Base-by-base conservation (phyloP, 1,139 yeast species). In the Pichia sorboxylosa region DNA sequence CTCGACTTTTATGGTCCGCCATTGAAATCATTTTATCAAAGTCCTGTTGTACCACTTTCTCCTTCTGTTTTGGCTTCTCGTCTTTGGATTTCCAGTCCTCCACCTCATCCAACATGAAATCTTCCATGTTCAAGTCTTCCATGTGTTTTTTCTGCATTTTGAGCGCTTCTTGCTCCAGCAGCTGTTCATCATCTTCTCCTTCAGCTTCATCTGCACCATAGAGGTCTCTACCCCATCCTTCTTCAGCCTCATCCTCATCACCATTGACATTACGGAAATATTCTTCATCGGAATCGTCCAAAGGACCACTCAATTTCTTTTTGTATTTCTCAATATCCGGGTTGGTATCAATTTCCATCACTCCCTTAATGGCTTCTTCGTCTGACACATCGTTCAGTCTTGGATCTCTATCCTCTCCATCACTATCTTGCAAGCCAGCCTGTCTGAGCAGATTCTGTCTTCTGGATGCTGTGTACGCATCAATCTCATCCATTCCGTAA, bases 101-200 rank as follows among this genome's bases (percentile, higher is more conserved):
- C 50, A 78, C 70, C 35, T 81, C 94, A 34, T 82, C 94, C 45
- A 84, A 93, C 43, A 80, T 64, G 50, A 73, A 87, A 55, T 85
- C 97, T 30, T 72, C 84, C 68, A 81, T 75, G 29, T 73, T 75
- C 46, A 90, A 64, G 33, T 82, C 94, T 43, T 74, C 73, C 40
- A 87, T 59, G 50, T 87, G 94, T 53, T 77, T 74, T 60, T 79
- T 81, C 57, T 87, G 97, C 43, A 84, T 76, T 51, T 85, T 73
- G 36, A 83, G 51, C 1, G 97, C 97, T 58, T 90, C 97, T 45
- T 76, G 76, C 36, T 92, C 90, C 60, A 85, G 79, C 40, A 72
- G 75, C 40, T 72, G 75, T 6, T 83, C 82, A 29, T 75, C 80
- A 39, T 79, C 94, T 37, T 68, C 73, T 27, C 57, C 67, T 20